phyloP scores from a whole-genome alignment of 1,139 yeast species.

The Suhomyces yuchorum region DNA sequence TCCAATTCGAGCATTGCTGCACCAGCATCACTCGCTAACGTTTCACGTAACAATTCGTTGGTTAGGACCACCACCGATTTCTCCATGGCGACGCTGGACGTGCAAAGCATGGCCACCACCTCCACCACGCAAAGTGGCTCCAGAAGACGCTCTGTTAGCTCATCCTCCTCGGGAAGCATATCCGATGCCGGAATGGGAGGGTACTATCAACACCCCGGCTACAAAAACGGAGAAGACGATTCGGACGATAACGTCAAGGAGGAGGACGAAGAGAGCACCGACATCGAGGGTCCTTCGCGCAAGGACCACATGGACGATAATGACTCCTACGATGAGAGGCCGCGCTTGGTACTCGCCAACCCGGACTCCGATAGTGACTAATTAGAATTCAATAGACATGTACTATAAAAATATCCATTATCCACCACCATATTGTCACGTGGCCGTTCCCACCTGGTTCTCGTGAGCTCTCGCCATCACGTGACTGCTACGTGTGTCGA shows the following conservation, averaged over 20 bases:
- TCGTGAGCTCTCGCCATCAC: too few species aligned
- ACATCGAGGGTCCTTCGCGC: conserved; percentile 13
- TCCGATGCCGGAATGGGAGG: conserved; percentile 33
- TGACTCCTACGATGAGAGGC: conserved; percentile 39
- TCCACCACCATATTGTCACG: too few species aligned
- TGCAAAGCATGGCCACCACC: conserved; percentile 26
- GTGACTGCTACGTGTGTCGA: conserved; percentile 2
- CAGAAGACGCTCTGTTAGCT: conserved; percentile 23
- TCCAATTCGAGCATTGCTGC: conserved; percentile 27
- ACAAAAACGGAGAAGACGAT: conserved; percentile 33
- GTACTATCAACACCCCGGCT: conserved; percentile 49
- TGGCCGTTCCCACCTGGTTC: too few species aligned
- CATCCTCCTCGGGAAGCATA: conserved; percentile 31
- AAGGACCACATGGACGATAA: conserved; percentile 14
- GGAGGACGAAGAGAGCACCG: conserved; percentile 22
- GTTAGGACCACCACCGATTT: conserved; percentile 35
- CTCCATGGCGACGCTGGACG: conserved; percentile 23
- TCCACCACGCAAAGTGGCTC: conserved; percentile 13
- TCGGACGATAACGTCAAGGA: conserved; percentile 22
- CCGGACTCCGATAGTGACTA: conserved; percentile 54
- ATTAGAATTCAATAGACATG: background rate
- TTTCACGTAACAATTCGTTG: conserved; percentile 28
- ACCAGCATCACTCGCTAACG: conserved; percentile 16
- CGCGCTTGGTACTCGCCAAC: conserved; percentile 66
- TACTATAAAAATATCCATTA: too few species aligned